A percentile compares a stretch with the other conserved stretches of the same genome.
phyloP scores from a whole-genome alignment of 768 basidiomycete genomes.

The Mycena floridula region DNA sequence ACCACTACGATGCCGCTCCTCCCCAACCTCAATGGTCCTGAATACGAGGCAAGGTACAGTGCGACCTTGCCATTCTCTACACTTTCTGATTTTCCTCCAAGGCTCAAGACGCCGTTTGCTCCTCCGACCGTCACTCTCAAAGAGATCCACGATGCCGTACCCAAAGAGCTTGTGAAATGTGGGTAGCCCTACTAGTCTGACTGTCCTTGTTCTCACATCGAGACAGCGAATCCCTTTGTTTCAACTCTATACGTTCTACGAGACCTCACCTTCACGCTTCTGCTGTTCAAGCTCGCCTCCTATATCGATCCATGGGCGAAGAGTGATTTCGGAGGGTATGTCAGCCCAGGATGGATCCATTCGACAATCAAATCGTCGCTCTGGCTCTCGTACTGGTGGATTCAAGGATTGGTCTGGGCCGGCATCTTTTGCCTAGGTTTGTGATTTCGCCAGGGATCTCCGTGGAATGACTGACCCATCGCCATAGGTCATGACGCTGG shows the following conservation, averaged over 20 bases:
- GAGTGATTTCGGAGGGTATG: slow-evolving; percentile 31
- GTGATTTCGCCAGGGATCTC: background rate
- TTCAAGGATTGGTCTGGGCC: slow-evolving; percentile 44
- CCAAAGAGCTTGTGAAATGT: slow-evolving; percentile 44
- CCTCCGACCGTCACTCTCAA: slow-evolving; percentile 46
- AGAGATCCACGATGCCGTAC: slow-evolving; percentile 50
- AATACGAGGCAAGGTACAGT: slow-evolving; percentile 32
- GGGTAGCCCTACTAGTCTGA: slow-evolving; percentile 8
- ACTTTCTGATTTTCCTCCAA: slow-evolving; percentile 9
- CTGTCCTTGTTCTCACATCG: background rate
- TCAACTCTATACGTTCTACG: slow-evolving; percentile 38
- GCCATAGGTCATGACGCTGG: slow-evolving; percentile 37
- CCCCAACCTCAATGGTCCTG: slow-evolving; percentile 27
- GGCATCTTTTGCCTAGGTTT: slow-evolving; percentile 43
- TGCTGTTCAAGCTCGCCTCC: slow-evolving; percentile 38
- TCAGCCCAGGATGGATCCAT: slow-evolving; percentile 25
- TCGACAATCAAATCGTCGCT: slow-evolving; percentile 23
- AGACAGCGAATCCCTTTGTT: slow-evolving; percentile 28
- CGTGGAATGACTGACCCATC: background rate
- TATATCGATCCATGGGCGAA: slow-evolving; percentile 35
- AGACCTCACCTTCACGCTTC: slow-evolving; percentile 34
- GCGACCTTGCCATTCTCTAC: background rate
- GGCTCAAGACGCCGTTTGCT: slow-evolving; percentile 37
- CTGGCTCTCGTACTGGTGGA: slow-evolving; percentile 45
- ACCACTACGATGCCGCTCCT: slow-evolving; percentile 14